A percentile compares a stretch with the other conserved stretches of the same genome.
phyloP scores from a whole-genome alignment of 371 early-diverging fungal genomes.

The Mortierella sp. region DNA sequence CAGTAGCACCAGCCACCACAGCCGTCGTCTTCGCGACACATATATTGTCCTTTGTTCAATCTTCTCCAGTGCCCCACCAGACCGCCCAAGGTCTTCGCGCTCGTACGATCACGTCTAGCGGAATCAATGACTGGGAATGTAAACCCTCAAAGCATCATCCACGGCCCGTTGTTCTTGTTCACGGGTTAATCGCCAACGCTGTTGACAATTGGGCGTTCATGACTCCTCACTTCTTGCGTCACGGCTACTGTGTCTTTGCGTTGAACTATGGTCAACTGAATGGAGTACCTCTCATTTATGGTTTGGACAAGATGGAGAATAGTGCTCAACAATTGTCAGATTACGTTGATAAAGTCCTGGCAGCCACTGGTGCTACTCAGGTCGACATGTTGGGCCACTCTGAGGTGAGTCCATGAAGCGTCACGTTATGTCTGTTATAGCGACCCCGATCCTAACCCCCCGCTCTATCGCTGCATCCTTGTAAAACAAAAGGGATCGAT shows the following conservation, averaged over 20 bases:
- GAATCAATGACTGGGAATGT: conserved; percentile 16
- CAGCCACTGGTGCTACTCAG: conserved; percentile 5
- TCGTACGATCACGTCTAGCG: no score
- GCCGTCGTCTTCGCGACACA: no score
- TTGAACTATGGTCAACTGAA: neutral
- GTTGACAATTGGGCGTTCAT: neutral
- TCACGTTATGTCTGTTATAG: no score
- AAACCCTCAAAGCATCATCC: neutral
- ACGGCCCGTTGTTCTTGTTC: conserved; percentile 4
- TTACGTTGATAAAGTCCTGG: conserved; percentile 18
- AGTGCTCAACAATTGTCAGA: conserved; percentile 11
- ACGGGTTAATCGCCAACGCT: neutral
- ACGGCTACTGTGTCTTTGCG: conserved; percentile 11
- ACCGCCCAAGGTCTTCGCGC: conserved; percentile 1
- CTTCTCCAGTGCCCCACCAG: no score
- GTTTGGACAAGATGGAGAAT: conserved; percentile 14
- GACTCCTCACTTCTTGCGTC: neutral
- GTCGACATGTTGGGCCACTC: conserved; percentile 20
- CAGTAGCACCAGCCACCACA: no score
- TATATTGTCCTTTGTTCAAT: no score
- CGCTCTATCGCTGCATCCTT: no score
- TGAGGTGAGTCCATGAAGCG: neutral
- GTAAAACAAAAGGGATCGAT: neutral
- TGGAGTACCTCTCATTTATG: neutral
- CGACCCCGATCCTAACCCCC: no score